Evolutionary conservation across 2,329 filamentous ascomycete species (phyloP).

Genomic region (Phyllosticta paracitricarpa): DNA sequence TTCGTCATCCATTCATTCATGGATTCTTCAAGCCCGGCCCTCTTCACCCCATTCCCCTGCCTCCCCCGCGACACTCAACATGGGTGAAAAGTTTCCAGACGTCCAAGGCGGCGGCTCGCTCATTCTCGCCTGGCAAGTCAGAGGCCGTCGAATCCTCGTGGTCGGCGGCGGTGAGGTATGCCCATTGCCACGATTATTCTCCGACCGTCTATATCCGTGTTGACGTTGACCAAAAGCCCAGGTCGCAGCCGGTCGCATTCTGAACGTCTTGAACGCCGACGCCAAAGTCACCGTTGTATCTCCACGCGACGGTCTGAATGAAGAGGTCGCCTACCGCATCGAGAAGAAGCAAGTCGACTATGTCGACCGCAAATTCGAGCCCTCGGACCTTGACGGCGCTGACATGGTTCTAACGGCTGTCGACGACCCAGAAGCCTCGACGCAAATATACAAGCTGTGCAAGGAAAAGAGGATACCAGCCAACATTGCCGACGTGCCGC

Average conservation of each 20-base stretch:
- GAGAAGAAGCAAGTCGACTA: conserved; percentile 66
- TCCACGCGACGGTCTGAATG: conserved; percentile 69
- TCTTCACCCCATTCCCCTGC: neutral
- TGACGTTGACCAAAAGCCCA: conserved; percentile 37
- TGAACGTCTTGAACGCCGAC: conserved; percentile 91
- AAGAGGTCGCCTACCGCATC: conserved; percentile 78
- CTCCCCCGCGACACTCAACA: conserved; percentile 20
- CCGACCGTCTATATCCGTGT: conserved; percentile 9
- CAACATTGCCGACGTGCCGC: conserved; percentile 93
- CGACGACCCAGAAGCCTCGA: conserved; percentile 86
- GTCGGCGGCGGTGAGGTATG: conserved; percentile 89
- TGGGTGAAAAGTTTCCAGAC: conserved; percentile 56
- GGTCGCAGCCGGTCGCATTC: conserved; percentile 91
- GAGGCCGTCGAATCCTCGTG: conserved; percentile 79
- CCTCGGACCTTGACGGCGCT: conserved; percentile 68
- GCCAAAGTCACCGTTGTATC: conserved; percentile 80
- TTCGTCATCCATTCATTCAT: conserved; percentile 4
- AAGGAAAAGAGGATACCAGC: conserved; percentile 74
- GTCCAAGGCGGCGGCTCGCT: conserved; percentile 86
- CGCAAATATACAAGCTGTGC: conserved; percentile 86
- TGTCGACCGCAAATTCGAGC: conserved; percentile 73
- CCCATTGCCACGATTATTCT: conserved; percentile 7
- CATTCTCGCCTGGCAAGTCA: conserved; percentile 92
- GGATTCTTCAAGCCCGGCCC: neutral
- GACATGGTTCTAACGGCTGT: conserved; percentile 91